Percentiles rank a stretch among this genome's conserved stretches.
Evolutionary conservation across 768 basidiomycete genomes (phyloP).

Genomic region (Xanthoconium stramineum): DNA sequence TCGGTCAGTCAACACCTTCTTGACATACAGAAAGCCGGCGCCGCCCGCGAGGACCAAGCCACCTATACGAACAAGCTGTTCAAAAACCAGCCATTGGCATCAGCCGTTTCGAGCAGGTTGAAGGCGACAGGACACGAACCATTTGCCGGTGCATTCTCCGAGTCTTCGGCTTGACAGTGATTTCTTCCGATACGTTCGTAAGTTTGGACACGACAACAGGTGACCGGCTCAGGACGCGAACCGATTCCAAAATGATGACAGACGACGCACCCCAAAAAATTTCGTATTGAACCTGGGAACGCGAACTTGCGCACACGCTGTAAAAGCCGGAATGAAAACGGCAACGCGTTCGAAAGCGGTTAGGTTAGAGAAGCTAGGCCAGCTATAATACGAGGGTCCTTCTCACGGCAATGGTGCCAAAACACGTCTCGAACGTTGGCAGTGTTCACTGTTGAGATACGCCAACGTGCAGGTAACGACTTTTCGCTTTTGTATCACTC

Average conservation of each 20-base stretch:
- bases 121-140: conserved; percentile 11
- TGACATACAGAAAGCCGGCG: conserved; percentile 30
- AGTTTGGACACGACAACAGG: neutral
- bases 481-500: neutral
- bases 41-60: conserved; percentile 28
- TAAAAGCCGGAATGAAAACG: conserved; percentile 2
- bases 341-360: neutral
- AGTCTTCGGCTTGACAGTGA: neutral
- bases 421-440: neutral
- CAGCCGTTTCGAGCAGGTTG: neutral
- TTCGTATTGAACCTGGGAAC: conserved; percentile 14
- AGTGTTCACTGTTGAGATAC: neutral
- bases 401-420: conserved; percentile 11
- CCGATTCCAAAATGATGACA: neutral
- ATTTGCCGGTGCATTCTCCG: conserved; percentile 14
- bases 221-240: neutral
- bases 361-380: neutral
- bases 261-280: conserved; percentile 11
- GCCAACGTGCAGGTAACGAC: neutral
- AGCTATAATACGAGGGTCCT: neutral
- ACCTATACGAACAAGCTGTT: conserved; percentile 26
- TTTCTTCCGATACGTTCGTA: conserved; percentile 2
- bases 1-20: conserved; percentile 26
- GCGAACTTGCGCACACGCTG: neutral
- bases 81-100: neutral